phyloP scores from a whole-genome alignment of 1,284 basidiomycete species.

The Coniferiporia weirii region DNA sequence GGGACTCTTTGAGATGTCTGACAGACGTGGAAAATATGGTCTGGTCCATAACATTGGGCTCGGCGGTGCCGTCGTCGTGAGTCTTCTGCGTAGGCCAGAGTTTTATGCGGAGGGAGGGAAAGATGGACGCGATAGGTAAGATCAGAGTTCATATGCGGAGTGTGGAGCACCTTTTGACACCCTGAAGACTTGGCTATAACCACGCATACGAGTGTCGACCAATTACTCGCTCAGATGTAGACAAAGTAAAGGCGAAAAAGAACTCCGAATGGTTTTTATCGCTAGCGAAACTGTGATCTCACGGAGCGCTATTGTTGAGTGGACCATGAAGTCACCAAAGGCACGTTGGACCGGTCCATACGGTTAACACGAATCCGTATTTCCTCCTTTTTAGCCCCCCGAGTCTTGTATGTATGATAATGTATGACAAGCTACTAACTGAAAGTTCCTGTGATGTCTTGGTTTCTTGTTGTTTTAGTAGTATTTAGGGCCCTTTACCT shows the following conservation, averaged over 20 bases:
- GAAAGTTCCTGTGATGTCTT: no score
- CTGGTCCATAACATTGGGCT: slow-evolving; percentile 83
- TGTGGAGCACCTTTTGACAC: not conserved
- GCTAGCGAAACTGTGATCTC: slow-evolving; percentile 32
- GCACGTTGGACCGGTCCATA: no score
- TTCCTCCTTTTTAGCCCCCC: no score
- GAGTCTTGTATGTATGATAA: no score
- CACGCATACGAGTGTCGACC: slow-evolving; percentile 65
- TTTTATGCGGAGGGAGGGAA: slow-evolving; percentile 58
- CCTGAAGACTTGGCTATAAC: slow-evolving; percentile 68
- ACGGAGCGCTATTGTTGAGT: not conserved
- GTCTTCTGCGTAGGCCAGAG: slow-evolving; percentile 66
- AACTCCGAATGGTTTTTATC: slow-evolving; percentile 39
- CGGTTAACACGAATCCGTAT: no score
- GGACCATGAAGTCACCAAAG: not conserved
- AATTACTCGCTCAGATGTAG: slow-evolving; percentile 57
- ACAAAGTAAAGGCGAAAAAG: slow-evolving; percentile 68
- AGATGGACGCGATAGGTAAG: slow-evolving; percentile 64
- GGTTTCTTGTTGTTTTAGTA: no score
- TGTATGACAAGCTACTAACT: no score
- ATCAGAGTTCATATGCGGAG: not conserved
- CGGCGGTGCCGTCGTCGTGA: slow-evolving; percentile 75
- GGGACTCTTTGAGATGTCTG: slow-evolving; percentile 55
- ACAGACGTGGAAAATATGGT: slow-evolving; percentile 71
- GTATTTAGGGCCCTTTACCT: no score